Conservation (phyloP, 192 early-diverging fungal species). For the Chytriomyces hyalinus region DNA sequence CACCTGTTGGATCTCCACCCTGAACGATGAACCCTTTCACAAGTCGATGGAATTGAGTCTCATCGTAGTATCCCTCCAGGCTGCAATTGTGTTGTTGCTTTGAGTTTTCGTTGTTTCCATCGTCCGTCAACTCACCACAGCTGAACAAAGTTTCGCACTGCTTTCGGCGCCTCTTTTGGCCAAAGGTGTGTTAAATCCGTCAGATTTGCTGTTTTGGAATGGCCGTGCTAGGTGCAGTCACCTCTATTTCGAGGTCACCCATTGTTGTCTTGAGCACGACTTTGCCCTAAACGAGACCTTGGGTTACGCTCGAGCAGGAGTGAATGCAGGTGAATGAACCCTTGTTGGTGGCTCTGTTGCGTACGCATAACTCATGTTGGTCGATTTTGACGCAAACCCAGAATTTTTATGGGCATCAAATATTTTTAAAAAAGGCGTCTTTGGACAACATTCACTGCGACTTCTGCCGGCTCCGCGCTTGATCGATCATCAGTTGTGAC, state of each 20-base stretch:
- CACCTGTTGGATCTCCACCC: constrained; percentile 93
- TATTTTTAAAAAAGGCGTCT: too few relatives aligned
- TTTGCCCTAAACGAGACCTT: constrained; percentile 27
- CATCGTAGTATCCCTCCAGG: constrained; percentile 88
- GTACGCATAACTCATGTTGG: constrained; percentile 47
- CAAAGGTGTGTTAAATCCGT: constrained; percentile 53
- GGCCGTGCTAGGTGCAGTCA: constrained; percentile 31
- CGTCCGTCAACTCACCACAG: constrained; percentile 55
- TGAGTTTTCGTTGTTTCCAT: background rate
- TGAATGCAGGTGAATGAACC: constrained; percentile 50
- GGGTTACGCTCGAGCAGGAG: background rate
- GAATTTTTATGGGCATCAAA: too few relatives aligned
- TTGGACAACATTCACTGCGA: too few relatives aligned
- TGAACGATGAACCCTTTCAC: constrained; percentile 93
- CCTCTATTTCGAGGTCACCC: constrained; percentile 89
- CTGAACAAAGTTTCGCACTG: constrained; percentile 95
- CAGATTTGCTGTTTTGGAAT: background rate
- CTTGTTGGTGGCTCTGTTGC: constrained; percentile 53
- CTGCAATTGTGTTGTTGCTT: constrained; percentile 32
- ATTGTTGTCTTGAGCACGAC: constrained; percentile 83
- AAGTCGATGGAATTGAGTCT: constrained; percentile 87
- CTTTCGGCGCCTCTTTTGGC: constrained; percentile 89
- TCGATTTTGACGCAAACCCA: too few relatives aligned
- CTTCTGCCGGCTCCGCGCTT: too few relatives aligned
- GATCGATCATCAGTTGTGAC: too few relatives aligned